These are phyloP conservation scores for Moesziomyces globuligerus DNA, from an alignment of 1,284 basidiomycete genomes.

Conservation along the genomic window DNA sequence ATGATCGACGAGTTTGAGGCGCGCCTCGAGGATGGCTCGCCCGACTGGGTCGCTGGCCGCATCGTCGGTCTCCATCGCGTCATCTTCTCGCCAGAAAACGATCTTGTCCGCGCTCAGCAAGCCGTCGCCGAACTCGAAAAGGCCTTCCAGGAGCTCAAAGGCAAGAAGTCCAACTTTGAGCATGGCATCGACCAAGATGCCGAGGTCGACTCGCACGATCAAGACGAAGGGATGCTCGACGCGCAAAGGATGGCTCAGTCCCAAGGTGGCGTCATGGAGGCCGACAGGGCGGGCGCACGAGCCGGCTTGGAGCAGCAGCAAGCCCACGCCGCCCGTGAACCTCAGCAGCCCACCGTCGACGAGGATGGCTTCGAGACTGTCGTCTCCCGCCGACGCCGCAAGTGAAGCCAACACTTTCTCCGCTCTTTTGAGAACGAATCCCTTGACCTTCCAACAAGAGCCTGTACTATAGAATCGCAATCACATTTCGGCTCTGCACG, in stretches of 20 bases:
- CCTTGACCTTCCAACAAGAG: too few relatives aligned
- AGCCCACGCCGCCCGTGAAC: conserved; percentile 10
- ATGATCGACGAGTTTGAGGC: conserved; percentile 63
- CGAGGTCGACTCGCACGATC: conserved; percentile 32
- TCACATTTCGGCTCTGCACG: too few relatives aligned
- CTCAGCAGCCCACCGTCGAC: conserved; percentile 51
- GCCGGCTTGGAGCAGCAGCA: conserved; percentile 30
- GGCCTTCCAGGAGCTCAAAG: conserved; percentile 43
- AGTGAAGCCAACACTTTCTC: conserved; percentile 5
- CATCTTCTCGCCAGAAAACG: conserved; percentile 49
- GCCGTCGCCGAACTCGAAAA: conserved; percentile 52
- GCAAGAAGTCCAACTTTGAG: conserved; percentile 34
- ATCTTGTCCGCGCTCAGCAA: conserved; percentile 30
- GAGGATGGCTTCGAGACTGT: conserved; percentile 64
- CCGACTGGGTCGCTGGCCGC: conserved; percentile 54
- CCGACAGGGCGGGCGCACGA: conserved; percentile 32
- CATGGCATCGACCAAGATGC: conserved; percentile 24
- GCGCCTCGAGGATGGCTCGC: conserved; percentile 59
- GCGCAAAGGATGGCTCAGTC: conserved; percentile 30
- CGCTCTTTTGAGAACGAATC: too few relatives aligned
- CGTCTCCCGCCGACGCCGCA: conserved; percentile 48
- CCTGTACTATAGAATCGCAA: too few relatives aligned
- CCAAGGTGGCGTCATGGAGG: conserved; percentile 40
- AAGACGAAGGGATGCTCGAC: conserved; percentile 44
- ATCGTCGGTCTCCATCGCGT: conserved; percentile 50